Evolutionary conservation across 495 filamentous ascomycete genomes (phyloP), one percentile per base, ranked within the genome.

Genomic region (Penicillium coprophilum): DNA sequence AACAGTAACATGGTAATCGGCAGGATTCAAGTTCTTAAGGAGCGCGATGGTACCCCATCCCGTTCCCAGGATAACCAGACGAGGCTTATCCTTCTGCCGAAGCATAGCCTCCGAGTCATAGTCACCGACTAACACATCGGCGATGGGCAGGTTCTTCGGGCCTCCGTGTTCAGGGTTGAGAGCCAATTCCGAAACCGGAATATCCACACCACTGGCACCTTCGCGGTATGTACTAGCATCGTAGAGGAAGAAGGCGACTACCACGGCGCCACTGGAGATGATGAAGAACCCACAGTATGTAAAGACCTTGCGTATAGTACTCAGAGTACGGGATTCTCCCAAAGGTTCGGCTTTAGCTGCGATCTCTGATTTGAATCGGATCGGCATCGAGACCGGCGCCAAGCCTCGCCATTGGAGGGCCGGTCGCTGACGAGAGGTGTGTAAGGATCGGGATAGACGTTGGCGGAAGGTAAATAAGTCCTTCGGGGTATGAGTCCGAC

Each of bases 21-120:
- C 90, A 3, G 92, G 87, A 45, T 92, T 87, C 54, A 99, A 75
- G 52, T 87, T 87, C 75, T 99, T 99, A 17, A 99, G 72, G 39
- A 99, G 76, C 19, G 92, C 89, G 55, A 99, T 87, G 61, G 90
- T 91, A 48, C 92, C 95, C 95, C 95, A 99, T 24, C 95, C 95
- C 11, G 91, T 91, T 6, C 95, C 95, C 46, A 99, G 71, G 24
- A 99, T 86, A 9, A 99, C 95, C 68, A 99, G 77, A 60, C 86
- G 86, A 2, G 93, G 94, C 75, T 97, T 97, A 56, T 89, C 83
- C 72, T 88, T 92, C 62, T 86, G 82, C 52, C 75, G 78, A 48
- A 76, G 77, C 70, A 83, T 89, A 52, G 82, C 81, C 13, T 84
- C 82, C 45, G 72, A 82, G 62, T 96, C 92, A 56, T 95, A 85